Evolutionary conservation across 2,329 filamentous ascomycete genomes (phyloP).

Genomic region (Dothidotthia symphoricarpi): DNA sequence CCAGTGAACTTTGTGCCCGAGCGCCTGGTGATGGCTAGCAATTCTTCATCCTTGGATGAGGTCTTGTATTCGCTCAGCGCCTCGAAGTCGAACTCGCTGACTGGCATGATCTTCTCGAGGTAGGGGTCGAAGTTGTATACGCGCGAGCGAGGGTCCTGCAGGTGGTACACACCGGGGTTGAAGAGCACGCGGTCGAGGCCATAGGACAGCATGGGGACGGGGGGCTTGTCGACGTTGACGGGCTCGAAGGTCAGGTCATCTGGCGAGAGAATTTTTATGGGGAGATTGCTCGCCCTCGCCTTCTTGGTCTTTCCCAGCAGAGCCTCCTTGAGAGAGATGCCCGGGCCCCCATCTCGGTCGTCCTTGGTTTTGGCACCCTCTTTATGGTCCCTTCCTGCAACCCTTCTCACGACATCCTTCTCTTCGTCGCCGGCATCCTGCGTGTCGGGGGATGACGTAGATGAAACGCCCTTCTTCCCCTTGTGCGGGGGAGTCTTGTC

Average conservation of each 20-base stretch:
- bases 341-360: not conserved
- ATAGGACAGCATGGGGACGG: constrained; percentile 65
- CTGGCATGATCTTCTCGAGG: constrained; percentile 87
- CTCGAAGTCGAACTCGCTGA: constrained; percentile 87
- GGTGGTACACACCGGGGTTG: constrained; percentile 81
- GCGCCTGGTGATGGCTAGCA: constrained; percentile 66
- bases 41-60: constrained; percentile 75
- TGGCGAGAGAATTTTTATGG: constrained; percentile 25
- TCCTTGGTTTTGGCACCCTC: not conserved
- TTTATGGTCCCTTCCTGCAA: no score
- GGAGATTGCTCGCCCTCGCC: constrained; percentile 13
- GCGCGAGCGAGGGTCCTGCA: constrained; percentile 82
- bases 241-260: constrained; percentile 38
- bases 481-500: constrained; percentile 2
- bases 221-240: constrained; percentile 48
- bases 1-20: constrained; percentile 79
- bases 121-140: constrained; percentile 99
- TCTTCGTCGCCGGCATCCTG: no score
- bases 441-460: no score
- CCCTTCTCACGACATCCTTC: no score
- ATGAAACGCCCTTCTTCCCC: no score
- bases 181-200: constrained; percentile 88
- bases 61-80: constrained; percentile 84
- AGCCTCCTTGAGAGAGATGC: constrained; percentile 25
- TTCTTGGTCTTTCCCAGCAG: constrained; percentile 11